Percentiles rank a stretch among this genome's conserved stretches.
Conservation (phyloP, 495 filamentous ascomycete genomes). For the Aspergillus heteromorphus region DNA sequence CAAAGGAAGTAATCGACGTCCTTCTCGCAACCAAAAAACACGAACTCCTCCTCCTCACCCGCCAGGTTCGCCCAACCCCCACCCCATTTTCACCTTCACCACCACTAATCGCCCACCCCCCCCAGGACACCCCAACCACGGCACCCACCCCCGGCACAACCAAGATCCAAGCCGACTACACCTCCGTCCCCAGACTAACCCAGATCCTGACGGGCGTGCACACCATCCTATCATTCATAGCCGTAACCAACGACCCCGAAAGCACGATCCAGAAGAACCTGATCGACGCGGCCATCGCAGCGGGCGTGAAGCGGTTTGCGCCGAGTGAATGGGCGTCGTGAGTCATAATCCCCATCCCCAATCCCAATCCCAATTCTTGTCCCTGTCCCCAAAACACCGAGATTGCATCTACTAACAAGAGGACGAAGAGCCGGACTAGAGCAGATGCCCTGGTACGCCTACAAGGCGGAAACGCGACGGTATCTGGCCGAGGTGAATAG, state of each 20-base stretch:
- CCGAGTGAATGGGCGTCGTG: constrained; percentile 29
- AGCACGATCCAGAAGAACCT: constrained; percentile 41
- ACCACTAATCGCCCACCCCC: neutral
- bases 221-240: constrained; percentile 52
- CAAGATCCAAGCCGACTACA: constrained; percentile 43
- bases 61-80: constrained; percentile 44
- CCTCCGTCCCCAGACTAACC: constrained; percentile 28
- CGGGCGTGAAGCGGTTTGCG: constrained; percentile 56
- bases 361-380: too few relatives aligned
- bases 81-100: neutral
- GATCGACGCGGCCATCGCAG: constrained; percentile 56
- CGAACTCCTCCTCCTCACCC: constrained; percentile 43
- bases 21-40: constrained; percentile 47
- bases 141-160: constrained; percentile 15
- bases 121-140: constrained; percentile 2
- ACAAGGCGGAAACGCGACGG: constrained; percentile 40
- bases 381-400: too few relatives aligned
- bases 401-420: too few relatives aligned
- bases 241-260: constrained; percentile 25
- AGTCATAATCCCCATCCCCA: neutral
- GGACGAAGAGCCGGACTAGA: constrained; percentile 17
- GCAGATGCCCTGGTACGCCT: constrained; percentile 40
- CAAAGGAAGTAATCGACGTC: constrained; percentile 48
- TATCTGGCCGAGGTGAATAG: constrained; percentile 50
- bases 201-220: constrained; percentile 42